Percentiles rank a stretch among this genome's conserved stretches.
Evolutionary conservation across 805 yeast species (phyloP).

Genomic region (Saturnispora ahearnii): DNA sequence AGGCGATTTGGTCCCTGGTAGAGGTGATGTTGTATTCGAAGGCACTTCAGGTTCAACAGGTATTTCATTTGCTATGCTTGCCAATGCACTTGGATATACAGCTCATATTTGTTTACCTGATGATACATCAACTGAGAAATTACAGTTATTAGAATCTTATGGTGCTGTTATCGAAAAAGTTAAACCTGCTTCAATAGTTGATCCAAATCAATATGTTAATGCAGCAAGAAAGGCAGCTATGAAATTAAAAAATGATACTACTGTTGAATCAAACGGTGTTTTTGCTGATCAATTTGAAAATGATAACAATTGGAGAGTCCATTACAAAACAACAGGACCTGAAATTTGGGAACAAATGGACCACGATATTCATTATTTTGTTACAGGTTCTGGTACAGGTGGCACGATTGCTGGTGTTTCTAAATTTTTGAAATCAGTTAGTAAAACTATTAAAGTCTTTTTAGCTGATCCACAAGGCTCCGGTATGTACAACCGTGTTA

Average conservation of each 20-base stretch:
- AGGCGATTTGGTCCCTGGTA: conserved; percentile 49
- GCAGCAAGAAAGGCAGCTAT: conserved; percentile 65
- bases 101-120: conserved; percentile 94
- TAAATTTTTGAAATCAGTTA: conserved; percentile 50
- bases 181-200: conserved; percentile 91
- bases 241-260: conserved; percentile 33
- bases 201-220: conserved; percentile 87
- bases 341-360: conserved; percentile 75
- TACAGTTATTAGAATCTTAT: conserved; percentile 56
- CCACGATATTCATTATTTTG: conserved; percentile 60
- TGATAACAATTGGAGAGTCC: conserved; percentile 81
- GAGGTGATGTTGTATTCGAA: conserved; percentile 75
- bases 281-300: conserved; percentile 97
- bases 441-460: conserved; percentile 39
- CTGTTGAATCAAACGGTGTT: conserved; percentile 45
- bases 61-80: conserved; percentile 83
- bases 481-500: conserved; percentile 78
- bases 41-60: conserved; percentile 98
- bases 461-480: conserved; percentile 96
- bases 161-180: conserved; percentile 84
- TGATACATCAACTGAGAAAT: conserved; percentile 81
- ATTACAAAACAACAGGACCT: conserved; percentile 81
- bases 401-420: conserved; percentile 96
- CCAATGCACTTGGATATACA: conserved; percentile 78
- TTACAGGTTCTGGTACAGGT: conserved; percentile 93